Percentiles rank a stretch among this genome's conserved stretches.
Evolutionary conservation across 1,139 yeast genomes (phyloP).

Genomic region (Yamadazyma dushanensis): DNA sequence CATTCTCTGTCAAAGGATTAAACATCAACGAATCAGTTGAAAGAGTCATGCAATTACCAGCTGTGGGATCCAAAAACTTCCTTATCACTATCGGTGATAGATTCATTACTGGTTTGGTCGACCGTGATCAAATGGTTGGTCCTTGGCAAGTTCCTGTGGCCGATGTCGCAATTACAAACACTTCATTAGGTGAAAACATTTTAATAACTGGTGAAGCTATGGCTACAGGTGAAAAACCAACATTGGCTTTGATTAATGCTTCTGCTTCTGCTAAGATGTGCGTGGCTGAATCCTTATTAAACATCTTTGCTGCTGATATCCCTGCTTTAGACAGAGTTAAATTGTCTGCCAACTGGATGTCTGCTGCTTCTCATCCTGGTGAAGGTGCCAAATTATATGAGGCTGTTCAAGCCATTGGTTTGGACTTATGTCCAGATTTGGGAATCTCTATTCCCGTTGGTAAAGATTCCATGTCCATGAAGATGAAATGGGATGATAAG

Average conservation of each 20-base stretch:
- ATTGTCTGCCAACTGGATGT: conserved; percentile 99
- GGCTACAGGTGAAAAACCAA: conserved; percentile 97
- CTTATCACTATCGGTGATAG: conserved; percentile 97
- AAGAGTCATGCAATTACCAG: conserved; percentile 85
- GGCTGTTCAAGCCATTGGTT: conserved; percentile 95
- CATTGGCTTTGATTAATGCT: conserved; percentile 86
- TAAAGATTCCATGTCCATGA: conserved; percentile 99
- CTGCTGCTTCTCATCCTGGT: conserved; percentile 93
- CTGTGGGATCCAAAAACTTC: conserved; percentile 95
- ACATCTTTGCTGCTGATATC: conserved; percentile 88
- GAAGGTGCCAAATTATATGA: conserved; percentile 95
- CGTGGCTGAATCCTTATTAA: conserved; percentile 92
- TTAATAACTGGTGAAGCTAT: conserved; percentile 83
- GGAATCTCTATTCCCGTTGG: conserved; percentile 97
- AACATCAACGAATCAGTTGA: conserved; percentile 64
- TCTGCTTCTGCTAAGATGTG: conserved; percentile 95
- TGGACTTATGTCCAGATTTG: conserved; percentile 90
- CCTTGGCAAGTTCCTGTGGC: conserved; percentile 99
- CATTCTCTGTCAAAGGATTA: conserved; percentile 34
- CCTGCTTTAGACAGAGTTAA: conserved; percentile 73
- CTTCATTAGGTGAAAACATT: conserved; percentile 77
- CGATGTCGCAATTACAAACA: conserved; percentile 96
- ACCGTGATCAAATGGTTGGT: conserved; percentile 98
- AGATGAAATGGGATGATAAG: conserved; percentile 94
- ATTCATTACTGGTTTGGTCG: conserved; percentile 92